A percentile compares a stretch with the other conserved stretches of the same genome.
These are phyloP conservation scores for Leishmania gerbilli DNA, from an alignment of 208 protist species.

Conservation along the genomic window DNA sequence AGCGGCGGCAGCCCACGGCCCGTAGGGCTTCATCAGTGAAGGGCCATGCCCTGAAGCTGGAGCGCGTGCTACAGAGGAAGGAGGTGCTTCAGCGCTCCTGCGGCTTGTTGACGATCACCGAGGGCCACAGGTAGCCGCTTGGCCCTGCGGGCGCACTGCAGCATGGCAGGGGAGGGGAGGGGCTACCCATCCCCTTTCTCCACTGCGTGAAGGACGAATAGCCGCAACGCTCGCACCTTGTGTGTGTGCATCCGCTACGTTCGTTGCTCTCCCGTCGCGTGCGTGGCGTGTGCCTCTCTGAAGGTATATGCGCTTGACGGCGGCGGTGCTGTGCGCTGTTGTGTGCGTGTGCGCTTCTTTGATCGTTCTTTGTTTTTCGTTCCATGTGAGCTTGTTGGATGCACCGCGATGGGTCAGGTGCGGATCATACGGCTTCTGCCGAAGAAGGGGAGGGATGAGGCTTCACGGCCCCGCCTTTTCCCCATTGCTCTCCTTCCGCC, in stretches of 20 bases:
- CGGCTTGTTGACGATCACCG: not conserved
- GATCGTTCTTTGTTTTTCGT: not conserved
- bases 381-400: not conserved
- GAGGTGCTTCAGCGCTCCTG: not conserved
- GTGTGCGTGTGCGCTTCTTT: not conserved
- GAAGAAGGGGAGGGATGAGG: not conserved
- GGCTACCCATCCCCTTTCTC: conserved; percentile 8
- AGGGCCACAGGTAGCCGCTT: not conserved
- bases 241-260: not conserved
- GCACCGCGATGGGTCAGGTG: not conserved
- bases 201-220: conserved; percentile 5
- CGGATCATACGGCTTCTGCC: not conserved
- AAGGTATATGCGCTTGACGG: not conserved
- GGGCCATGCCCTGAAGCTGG: not conserved
- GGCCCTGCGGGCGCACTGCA: not conserved
- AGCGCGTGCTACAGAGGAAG: not conserved
- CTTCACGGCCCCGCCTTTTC: not conserved
- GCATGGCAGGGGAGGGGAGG: not conserved
- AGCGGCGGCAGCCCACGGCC: not conserved
- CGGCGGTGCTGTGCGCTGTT: not conserved
- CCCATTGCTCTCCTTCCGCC: not conserved
- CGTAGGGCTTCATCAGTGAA: not conserved
- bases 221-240: not conserved
- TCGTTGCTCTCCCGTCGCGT: not conserved
- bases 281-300: not conserved